Conservation (phyloP, 768 basidiomycete genomes). For the Coprinopsis strossmayeri region DNA sequence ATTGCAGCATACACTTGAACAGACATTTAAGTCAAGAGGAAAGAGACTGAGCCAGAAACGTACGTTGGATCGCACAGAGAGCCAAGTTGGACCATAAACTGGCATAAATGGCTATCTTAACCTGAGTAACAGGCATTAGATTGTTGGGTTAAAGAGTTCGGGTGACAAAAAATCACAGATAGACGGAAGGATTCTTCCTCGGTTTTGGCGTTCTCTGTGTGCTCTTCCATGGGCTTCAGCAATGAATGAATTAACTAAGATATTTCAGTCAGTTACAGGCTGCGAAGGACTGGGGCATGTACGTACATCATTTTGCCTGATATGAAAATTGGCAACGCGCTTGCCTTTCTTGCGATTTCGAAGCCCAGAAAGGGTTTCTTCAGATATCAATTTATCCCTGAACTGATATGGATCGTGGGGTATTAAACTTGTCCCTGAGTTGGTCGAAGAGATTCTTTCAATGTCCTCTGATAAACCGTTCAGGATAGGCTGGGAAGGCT, state of each 20-base stretch:
- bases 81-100: constrained; percentile 73
- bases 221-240: constrained; percentile 86
- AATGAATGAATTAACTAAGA: constrained; percentile 79
- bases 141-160: background rate
- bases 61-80: constrained; percentile 69
- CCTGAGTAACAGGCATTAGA: constrained; percentile 32
- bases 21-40: background rate
- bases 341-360: constrained; percentile 57
- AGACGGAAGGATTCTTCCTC: constrained; percentile 63
- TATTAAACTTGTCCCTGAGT: constrained; percentile 21
- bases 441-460: constrained; percentile 30
- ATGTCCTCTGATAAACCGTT: too few relatives aligned
- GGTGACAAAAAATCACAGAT: constrained; percentile 38
- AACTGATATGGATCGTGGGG: constrained; percentile 62
- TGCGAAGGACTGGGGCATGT: constrained; percentile 1
- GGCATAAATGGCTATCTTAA: constrained; percentile 83
- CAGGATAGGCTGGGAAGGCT: too few relatives aligned
- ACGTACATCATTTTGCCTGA: constrained; percentile 66
- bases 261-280: background rate
- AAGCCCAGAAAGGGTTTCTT: constrained; percentile 56
- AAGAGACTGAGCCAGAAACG: constrained; percentile 13
- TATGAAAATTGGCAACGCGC: constrained; percentile 57
- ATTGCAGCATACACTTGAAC: constrained; percentile 83
- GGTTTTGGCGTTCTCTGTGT: constrained; percentile 73
- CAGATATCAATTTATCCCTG: constrained; percentile 51